Percentiles rank a stretch among this genome's conserved stretches.
phyloP scores from a whole-genome alignment of 495 filamentous ascomycete genomes.

The Elaphomyces granulatus region DNA sequence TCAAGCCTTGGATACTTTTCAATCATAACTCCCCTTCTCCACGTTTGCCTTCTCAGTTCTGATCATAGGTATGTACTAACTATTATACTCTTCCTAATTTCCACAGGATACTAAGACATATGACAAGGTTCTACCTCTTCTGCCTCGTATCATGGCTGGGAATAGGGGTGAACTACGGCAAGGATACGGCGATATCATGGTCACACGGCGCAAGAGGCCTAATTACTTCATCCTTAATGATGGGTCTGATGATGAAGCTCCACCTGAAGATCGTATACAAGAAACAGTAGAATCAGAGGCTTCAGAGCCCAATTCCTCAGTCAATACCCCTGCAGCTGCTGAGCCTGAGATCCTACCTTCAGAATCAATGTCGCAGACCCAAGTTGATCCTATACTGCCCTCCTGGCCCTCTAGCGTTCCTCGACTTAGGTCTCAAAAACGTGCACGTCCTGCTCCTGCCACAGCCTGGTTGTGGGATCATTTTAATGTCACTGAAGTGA shows the following conservation, averaged over 20 bases:
- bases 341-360: conserved; percentile 1
- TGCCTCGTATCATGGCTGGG: too few relatives aligned
- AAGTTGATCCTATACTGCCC: background rate
- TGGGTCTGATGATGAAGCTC: conserved; percentile 26
- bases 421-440: background rate
- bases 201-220: conserved; percentile 4
- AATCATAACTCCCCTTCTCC: too few relatives aligned
- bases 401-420: background rate
- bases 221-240: conserved; percentile 12
- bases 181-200: too few relatives aligned
- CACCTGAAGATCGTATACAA: conserved; percentile 15
- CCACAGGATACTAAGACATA: too few relatives aligned
- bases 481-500: background rate
- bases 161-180: too few relatives aligned
- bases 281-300: too few relatives aligned
- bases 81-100: too few relatives aligned
- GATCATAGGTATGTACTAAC: too few relatives aligned
- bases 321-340: background rate
- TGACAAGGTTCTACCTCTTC: too few relatives aligned
- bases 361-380: conserved; percentile 1
- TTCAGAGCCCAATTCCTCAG: background rate
- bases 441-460: background rate
- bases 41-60: too few relatives aligned
- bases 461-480: conserved; percentile 1
- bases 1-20: too few relatives aligned